Evolutionary conservation across 176 grass and related monocot genomes (phyloP).

Genomic region (Rhynchospora tenuis): DNA sequence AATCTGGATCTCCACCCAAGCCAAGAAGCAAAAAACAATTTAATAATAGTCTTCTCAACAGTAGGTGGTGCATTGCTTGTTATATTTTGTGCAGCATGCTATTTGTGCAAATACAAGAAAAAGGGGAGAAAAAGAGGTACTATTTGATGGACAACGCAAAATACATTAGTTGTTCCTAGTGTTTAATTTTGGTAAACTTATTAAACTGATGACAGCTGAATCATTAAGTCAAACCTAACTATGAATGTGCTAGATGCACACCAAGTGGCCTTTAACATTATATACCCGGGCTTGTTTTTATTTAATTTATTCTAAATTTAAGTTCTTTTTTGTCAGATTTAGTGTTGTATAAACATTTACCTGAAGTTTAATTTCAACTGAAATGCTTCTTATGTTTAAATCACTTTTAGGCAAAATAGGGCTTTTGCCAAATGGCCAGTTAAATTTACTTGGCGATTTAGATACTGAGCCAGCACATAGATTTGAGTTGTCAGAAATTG

Average conservation of each 20-base stretch:
- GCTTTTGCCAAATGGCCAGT: constrained; percentile 45
- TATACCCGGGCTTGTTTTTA: too few species aligned
- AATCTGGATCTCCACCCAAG: constrained; percentile 46
- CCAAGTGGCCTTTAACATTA: too few species aligned
- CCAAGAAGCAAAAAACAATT: constrained; percentile 22
- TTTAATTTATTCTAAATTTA: too few species aligned
- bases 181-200: too few species aligned
- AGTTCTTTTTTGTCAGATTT: too few species aligned
- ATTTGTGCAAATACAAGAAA: constrained; percentile 38
- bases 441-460: constrained; percentile 68
- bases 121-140: constrained; percentile 35
- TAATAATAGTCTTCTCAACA: constrained; percentile 43
- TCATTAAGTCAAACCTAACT: too few species aligned
- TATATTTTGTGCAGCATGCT: constrained; percentile 37
- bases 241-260: too few species aligned
- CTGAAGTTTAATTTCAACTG: too few species aligned
- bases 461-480: constrained; percentile 64
- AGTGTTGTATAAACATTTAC: too few species aligned
- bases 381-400: constrained; percentile 10
- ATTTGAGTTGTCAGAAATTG: constrained; percentile 85
- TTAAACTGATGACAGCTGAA: too few species aligned
- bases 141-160: too few species aligned
- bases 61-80: constrained; percentile 48
- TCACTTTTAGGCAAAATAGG: constrained; percentile 32
- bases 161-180: too few species aligned